A percentile compares a stretch with the other conserved stretches of the same genome.
phyloP scores from a whole-genome alignment of 495 filamentous ascomycete genomes.

The Amorphotheca resinae region DNA sequence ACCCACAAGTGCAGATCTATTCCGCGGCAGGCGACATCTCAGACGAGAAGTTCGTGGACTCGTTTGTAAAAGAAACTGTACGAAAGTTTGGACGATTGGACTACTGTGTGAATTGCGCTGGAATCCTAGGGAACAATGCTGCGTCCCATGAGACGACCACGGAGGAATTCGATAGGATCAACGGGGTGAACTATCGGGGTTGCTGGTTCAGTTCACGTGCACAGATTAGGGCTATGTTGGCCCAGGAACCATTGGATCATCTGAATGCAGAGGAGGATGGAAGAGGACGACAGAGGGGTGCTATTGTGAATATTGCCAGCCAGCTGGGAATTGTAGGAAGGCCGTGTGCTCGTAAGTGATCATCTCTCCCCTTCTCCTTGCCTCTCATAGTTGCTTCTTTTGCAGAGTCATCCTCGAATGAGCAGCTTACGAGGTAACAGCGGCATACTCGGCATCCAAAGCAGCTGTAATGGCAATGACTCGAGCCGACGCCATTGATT shows the following conservation, averaged over 20 bases:
- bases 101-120: conserved; percentile 38
- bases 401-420: not conserved
- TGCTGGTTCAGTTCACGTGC: not conserved
- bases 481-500: conserved; percentile 9
- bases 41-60: not conserved
- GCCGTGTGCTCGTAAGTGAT: not conserved
- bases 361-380: not conserved
- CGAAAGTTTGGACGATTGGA: conserved; percentile 32
- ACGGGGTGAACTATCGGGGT: not conserved
- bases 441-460: conserved; percentile 34
- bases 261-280: not conserved
- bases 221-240: not conserved
- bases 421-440: too few relatives aligned
- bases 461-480: conserved; percentile 34
- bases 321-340: not conserved
- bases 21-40: not conserved
- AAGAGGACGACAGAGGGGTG: not conserved
- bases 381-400: not conserved
- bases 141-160: not conserved
- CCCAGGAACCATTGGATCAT: not conserved
- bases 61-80: not conserved
- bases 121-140: conserved; percentile 11
- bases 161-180: not conserved
- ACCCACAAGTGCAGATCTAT: not conserved
- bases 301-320: not conserved